Conservation (phyloP, 768 basidiomycete genomes). For the Russula compacta region DNA sequence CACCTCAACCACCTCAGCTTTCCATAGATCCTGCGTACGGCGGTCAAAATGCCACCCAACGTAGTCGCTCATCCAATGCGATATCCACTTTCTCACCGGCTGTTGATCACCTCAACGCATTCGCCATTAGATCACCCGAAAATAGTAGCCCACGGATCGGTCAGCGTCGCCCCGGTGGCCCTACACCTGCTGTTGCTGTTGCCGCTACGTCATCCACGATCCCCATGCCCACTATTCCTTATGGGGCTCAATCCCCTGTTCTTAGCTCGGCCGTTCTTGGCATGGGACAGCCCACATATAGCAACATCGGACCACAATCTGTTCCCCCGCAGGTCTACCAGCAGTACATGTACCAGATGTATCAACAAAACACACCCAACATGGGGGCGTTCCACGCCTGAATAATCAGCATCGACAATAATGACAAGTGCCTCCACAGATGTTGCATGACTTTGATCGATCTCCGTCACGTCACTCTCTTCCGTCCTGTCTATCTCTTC, state of each 20-base stretch:
- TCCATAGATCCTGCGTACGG: constrained; percentile 61
- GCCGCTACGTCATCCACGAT: constrained; percentile 16
- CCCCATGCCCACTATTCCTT: constrained; percentile 33
- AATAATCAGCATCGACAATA: constrained; percentile 18
- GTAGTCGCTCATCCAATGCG: constrained; percentile 29
- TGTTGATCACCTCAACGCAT: constrained; percentile 50
- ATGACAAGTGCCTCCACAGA: constrained; percentile 2
- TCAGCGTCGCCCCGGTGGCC: constrained; percentile 39
- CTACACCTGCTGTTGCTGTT: constrained; percentile 27
- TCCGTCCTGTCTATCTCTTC: constrained; percentile 3
- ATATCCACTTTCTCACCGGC: constrained; percentile 42
- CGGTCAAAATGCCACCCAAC: constrained; percentile 22
- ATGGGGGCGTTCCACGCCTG: constrained; percentile 59
- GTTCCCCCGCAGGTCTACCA: constrained; percentile 67
- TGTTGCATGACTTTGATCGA: constrained; percentile 14
- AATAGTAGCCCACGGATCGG: constrained; percentile 40
- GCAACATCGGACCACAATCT: constrained; percentile 46
- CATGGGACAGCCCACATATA: constrained; percentile 61
- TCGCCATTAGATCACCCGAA: constrained; percentile 43
- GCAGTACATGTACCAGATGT: constrained; percentile 69
- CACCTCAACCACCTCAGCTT: constrained; percentile 61
- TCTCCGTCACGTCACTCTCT: constrained; percentile 17
- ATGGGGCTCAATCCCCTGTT: constrained; percentile 52
- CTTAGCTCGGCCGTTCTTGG: constrained; percentile 51
- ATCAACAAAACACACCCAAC: constrained; percentile 66